phyloP scores from a whole-genome alignment of 352 stramenopile species.

The Aphanomyces cochlioides region DNA sequence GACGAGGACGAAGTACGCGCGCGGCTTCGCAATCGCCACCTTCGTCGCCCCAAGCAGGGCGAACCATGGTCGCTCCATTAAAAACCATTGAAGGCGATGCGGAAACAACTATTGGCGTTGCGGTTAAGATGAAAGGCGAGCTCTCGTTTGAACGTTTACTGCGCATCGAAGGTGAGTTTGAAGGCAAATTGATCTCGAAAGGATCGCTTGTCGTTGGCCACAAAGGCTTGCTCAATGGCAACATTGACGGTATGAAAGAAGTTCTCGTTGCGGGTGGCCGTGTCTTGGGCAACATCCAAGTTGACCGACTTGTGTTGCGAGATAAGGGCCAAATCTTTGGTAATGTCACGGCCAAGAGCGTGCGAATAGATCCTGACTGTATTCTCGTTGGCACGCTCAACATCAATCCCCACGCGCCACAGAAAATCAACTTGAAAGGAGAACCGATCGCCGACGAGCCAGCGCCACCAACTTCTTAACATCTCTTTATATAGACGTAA shows the following conservation, averaged over 20 bases:
- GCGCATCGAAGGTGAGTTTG: slow-evolving; percentile 87
- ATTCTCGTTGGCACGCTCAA: slow-evolving; percentile 81
- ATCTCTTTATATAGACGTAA: slow-evolving; percentile 39
- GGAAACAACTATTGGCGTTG: slow-evolving; percentile 75
- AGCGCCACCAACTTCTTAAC: neutral
- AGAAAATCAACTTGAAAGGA: slow-evolving; percentile 79
- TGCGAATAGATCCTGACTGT: slow-evolving; percentile 87
- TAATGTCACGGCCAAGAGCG: slow-evolving; percentile 85
- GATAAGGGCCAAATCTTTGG: slow-evolving; percentile 85
- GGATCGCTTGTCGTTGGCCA: slow-evolving; percentile 84
- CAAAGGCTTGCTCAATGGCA: slow-evolving; percentile 70
- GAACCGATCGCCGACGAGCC: slow-evolving; percentile 64
- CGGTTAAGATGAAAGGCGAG: slow-evolving; percentile 87
- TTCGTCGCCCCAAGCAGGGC: slow-evolving; percentile 40
- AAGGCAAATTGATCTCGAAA: slow-evolving; percentile 84
- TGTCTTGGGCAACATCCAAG: slow-evolving; percentile 82
- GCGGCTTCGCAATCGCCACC: slow-evolving; percentile 55
- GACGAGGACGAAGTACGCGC: slow-evolving; percentile 54
- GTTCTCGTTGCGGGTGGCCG: slow-evolving; percentile 82
- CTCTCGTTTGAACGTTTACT: slow-evolving; percentile 86
- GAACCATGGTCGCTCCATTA: slow-evolving; percentile 44
- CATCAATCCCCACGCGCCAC: slow-evolving; percentile 81
- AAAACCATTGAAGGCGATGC: slow-evolving; percentile 67
- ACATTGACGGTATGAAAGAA: slow-evolving; percentile 86
- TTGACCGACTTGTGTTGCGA: slow-evolving; percentile 79